phyloP scores from a whole-genome alignment of 345 rosid species.

The Lepidium aucheri region DNA sequence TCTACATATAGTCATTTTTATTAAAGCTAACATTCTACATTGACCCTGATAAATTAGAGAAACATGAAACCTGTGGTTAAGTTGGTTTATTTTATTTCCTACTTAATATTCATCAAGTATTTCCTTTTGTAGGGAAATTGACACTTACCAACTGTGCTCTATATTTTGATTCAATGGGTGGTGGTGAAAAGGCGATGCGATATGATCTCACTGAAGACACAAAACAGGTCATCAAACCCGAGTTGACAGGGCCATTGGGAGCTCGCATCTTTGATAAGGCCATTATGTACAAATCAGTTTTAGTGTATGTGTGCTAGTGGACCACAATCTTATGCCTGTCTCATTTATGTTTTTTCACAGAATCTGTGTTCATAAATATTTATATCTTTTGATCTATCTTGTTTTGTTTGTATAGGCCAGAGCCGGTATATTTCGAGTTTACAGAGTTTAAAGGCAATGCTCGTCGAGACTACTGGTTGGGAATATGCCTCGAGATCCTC shows the following conservation, averaged over 20 bases:
- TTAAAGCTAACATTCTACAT: neutral
- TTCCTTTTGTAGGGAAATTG: conserved; percentile 61
- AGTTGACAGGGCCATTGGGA: conserved; percentile 72
- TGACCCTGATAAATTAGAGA: neutral
- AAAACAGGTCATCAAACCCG: conserved; percentile 89
- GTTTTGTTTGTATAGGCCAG: conserved; percentile 37
- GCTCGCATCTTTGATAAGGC: conserved; percentile 97
- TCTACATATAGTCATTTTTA: conserved; percentile 12
- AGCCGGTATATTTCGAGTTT: conserved; percentile 81
- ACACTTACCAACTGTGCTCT: conserved; percentile 74
- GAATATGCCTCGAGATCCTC: conserved; percentile 72
- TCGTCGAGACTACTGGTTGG: conserved; percentile 91
- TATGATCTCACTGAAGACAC: conserved; percentile 69
- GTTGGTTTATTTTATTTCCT: conserved; percentile 8
- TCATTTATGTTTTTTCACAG: conserved; percentile 5
- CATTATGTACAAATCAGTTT: conserved; percentile 78
- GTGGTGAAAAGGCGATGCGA: conserved; percentile 71
- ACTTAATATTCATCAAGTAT: conserved; percentile 18
- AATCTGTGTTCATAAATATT: neutral
- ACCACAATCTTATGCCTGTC: neutral
- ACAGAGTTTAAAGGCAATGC: conserved; percentile 91
- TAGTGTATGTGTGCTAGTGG: conserved; percentile 46
- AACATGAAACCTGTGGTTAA: neutral
- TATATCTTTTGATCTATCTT: conserved; percentile 2
- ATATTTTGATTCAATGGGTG: conserved; percentile 89